Conservation (phyloP, 2,329 filamentous ascomycete genomes). For the Fusarium nematophilum region DNA sequence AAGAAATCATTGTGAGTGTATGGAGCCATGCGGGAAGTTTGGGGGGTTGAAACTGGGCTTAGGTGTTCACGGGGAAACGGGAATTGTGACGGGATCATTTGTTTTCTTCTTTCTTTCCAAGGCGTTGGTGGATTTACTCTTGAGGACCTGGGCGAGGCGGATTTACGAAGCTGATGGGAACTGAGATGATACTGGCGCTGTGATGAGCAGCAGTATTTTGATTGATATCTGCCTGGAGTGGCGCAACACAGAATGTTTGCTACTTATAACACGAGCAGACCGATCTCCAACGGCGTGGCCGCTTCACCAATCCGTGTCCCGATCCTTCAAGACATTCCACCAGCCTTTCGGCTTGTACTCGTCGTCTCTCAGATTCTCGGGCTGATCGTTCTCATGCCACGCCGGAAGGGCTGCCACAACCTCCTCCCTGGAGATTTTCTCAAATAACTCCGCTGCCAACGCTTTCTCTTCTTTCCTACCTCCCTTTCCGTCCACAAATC, state of each 20-base stretch:
- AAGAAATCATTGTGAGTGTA: neutral
- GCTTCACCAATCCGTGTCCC: constrained; percentile 3
- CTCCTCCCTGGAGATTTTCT: neutral
- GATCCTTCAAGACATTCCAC: constrained; percentile 25
- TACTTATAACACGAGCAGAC: too few species aligned
- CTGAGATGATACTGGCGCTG: neutral
- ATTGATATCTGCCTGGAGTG: constrained; percentile 7
- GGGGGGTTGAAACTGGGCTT: neutral
- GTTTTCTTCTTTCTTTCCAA: neutral
- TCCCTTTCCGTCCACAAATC: constrained; percentile 6
- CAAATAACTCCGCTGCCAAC: constrained; percentile 10
- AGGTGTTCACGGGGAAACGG: constrained; percentile 7
- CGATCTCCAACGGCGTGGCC: neutral
- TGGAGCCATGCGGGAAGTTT: neutral
- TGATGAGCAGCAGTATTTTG: constrained; percentile 1
- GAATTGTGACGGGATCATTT: neutral
- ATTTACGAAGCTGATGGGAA: constrained; percentile 4
- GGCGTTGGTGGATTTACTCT: constrained; percentile 4
- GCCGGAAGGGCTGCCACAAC: constrained; percentile 13
- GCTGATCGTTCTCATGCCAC: constrained; percentile 30
- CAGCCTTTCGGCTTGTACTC: constrained; percentile 19
- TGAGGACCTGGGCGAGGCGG: neutral
- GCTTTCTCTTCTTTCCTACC: neutral
- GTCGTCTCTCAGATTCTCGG: neutral
- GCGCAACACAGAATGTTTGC: too few species aligned